Evolutionary conservation across 305 asterid species (phyloP).

Genomic region (Petunia hybrid): DNA sequence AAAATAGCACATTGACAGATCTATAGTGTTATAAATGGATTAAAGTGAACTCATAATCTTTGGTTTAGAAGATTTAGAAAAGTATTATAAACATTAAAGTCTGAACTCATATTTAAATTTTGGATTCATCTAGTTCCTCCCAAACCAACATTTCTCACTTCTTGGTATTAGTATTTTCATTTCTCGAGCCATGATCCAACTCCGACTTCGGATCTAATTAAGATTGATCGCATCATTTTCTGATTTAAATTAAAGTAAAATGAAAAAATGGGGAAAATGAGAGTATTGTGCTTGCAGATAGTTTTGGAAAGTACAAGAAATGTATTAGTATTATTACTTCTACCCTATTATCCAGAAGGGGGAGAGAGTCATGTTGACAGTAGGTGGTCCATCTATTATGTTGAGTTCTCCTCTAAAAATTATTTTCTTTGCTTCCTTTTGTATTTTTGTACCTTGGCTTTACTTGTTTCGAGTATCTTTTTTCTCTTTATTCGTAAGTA

Average conservation of each 20-base stretch:
- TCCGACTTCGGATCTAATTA: neutral
- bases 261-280: neutral
- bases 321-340: constrained; percentile 31
- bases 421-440: constrained; percentile 23
- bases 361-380: constrained; percentile 14
- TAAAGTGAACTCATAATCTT: too few relatives aligned
- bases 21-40: too few relatives aligned
- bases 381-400: constrained; percentile 24
- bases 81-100: too few relatives aligned
- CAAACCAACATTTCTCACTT: neutral
- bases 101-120: too few relatives aligned
- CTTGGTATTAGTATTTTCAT: neutral
- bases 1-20: neutral
- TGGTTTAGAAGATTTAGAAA: too few relatives aligned
- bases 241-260: neutral
- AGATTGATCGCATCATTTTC: neutral
- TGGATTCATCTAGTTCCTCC: neutral
- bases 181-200: neutral
- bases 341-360: constrained; percentile 13
- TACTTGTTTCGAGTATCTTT: constrained; percentile 22
- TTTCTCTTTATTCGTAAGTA: neutral
- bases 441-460: constrained; percentile 32
- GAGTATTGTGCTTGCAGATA: neutral
- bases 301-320: constrained; percentile 25
- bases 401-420: constrained; percentile 23